A percentile compares a stretch with the other conserved stretches of the same genome.
These are phyloP conservation scores for Xanthoconium purpureum DNA, from an alignment of 768 basidiomycete species.

Conservation along the genomic window DNA sequence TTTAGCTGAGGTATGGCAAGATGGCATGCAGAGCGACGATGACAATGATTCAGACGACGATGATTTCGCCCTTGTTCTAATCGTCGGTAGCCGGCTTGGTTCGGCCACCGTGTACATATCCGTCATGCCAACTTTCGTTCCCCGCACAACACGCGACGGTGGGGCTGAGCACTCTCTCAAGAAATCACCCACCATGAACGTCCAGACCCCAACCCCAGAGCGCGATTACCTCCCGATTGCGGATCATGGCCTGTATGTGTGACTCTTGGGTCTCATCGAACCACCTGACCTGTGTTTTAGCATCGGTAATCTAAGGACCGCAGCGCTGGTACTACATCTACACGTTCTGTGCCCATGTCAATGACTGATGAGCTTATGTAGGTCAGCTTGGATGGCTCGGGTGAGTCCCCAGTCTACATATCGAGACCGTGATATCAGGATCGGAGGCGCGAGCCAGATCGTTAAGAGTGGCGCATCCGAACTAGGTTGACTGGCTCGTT, in stretches of 20 bases:
- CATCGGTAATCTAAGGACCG: conserved; percentile 81
- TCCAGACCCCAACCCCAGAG: conserved; percentile 48
- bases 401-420: conserved; percentile 39
- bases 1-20: too few relatives aligned
- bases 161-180: not conserved
- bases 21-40: not conserved
- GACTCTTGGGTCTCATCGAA: not conserved
- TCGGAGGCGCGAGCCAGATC: not conserved
- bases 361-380: conserved; percentile 20
- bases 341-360: not conserved
- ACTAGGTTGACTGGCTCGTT: not conserved
- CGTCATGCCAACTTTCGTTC: conserved; percentile 8
- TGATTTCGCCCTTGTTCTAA: not conserved
- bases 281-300: conserved; percentile 36
- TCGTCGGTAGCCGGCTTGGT: not conserved
- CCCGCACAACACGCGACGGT: not conserved
- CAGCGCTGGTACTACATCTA: conserved; percentile 56
- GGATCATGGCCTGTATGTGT: conserved; percentile 72
- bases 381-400: conserved; percentile 79
- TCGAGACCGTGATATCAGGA: not conserved
- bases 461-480: not conserved
- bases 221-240: conserved; percentile 73
- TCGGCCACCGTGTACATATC: conserved; percentile 1
- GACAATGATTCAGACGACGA: not conserved
- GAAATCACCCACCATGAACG: conserved; percentile 38